phyloP scores from a whole-genome alignment of 2,329 filamentous ascomycete genomes.

The Pochonia chlamydosporia region DNA sequence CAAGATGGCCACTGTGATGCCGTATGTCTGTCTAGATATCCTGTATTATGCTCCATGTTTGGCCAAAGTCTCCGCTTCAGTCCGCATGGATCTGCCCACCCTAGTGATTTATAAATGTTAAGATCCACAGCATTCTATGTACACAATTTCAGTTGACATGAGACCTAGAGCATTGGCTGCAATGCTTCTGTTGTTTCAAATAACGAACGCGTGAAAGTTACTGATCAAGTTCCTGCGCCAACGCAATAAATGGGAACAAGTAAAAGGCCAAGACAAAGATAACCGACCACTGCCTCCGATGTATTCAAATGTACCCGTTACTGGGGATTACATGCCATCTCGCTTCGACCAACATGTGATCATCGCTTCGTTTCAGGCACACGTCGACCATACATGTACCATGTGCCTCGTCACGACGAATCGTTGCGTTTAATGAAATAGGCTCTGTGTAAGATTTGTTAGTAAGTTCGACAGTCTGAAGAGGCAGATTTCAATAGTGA shows the following conservation, averaged over 20 bases:
- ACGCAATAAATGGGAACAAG: not conserved
- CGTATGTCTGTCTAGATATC: not conserved
- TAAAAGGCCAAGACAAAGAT: conserved; percentile 1
- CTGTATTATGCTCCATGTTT: not conserved
- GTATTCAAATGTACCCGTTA: not conserved
- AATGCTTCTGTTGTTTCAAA: conserved; percentile 1
- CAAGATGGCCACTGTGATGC: not conserved
- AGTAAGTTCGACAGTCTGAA: not conserved
- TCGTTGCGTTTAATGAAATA: conserved; percentile 56
- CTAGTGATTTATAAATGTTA: not conserved
- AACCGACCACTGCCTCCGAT: not conserved
- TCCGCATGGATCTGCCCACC: not conserved
- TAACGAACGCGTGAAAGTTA: not conserved
- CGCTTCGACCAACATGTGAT: not conserved
- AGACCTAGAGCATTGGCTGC: not conserved
- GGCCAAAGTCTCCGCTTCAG: not conserved
- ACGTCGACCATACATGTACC: not conserved
- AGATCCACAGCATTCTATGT: not conserved
- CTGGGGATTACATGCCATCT: not conserved
- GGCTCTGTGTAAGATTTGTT: conserved; percentile 33
- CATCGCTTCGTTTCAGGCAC: not conserved
- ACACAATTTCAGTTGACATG: not conserved
- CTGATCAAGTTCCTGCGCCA: not conserved
- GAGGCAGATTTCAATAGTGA: not conserved
- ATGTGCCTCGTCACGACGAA: conserved; percentile 21